Base-by-base conservation (phyloP, 2,329 filamentous ascomycete species). In the Scedosporium minutisporum region DNA sequence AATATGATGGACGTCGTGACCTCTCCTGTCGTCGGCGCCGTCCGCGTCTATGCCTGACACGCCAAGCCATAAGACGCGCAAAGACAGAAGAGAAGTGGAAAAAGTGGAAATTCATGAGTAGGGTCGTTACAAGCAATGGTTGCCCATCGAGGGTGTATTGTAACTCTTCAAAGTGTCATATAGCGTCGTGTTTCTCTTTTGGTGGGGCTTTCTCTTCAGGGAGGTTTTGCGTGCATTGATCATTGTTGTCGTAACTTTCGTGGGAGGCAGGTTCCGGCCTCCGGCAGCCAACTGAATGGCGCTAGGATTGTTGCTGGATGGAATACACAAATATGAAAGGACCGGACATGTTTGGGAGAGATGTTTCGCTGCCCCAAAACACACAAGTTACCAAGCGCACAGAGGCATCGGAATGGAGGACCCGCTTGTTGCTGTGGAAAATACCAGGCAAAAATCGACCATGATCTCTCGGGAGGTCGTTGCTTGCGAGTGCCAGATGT, bases 251-350 rank as follows among this genome's bases (percentile, higher is more conserved):
- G 21, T 51, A 29, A 29, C 59, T 53, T 38, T 38, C n/a, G 38
- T 44, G 29, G 21, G 29, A 42, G 38, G 48, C 44, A 42, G 6
- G 29, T 44, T 41, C 25, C 23, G 25, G 29, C 59, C 51, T 55
- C 51, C 23, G 23, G 51, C 23, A 25, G 23, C 51, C 51, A 27
- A 23, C 18, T 23, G 3, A 25, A 55, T 55, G 51, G 51, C 51
- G 51, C 23, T 18, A 23, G 51, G 61, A 53, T 63, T 59, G 59
- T 63, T 57, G 62, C 60, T 62, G 23, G 51, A 23, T 27, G 18
- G 51, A 55, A 55, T 55, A 55, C 51, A 27, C 51, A 55, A 27
- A 63, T 46, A 55, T 63, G 46, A 42, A 63, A 63, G 33, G 62
- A 61, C 23, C 42, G 42, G 58, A 60, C 42, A 38, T 44, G 48